Evolutionary conservation across 352 stramenopile species (phyloP), one percentile per base, ranked within the genome.

Genomic region (Phytophthora palmivora): DNA sequence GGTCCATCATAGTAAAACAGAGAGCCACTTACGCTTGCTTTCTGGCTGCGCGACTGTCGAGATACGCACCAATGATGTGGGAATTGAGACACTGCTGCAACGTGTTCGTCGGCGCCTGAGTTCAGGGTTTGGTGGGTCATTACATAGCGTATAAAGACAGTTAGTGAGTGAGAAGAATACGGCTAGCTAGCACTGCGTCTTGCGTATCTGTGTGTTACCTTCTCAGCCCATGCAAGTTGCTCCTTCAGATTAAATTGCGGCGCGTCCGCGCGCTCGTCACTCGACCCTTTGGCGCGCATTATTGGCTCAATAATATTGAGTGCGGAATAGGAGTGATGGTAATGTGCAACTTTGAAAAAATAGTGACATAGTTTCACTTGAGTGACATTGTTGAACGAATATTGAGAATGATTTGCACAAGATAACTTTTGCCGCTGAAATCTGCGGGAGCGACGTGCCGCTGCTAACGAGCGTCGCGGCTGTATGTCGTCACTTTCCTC

Each of bases 51-150:
- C 80, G 72, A 45, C 70, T 80, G 45, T 90, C 75, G n/a, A 91
- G 67, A 74, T 91, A 93, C 15, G 69, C 58, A 39, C 70, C 84
- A 56, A 91, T 93, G 52, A 88, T 73, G 55, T 93, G 84, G 33
- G 84, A 91, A 59, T 93, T 93, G 15, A 93, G 66, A 51, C 84
- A 89, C 49, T 91, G 80, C 52, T 91, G 82, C 26, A 93, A 68
- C 33, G 70, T 60, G 43, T 82, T 88, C 51, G 45, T 64, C 4
- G 70, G 61, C 0, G 72, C 72, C 72, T 79, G 26, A 21, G n/a
- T 19, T 28, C n/a, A n/a, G n/a, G 3, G 7, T 36, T 53, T 51
- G 15, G 26, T 2, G 14, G 22, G 8, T 9, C 2, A 53, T 47
- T 44, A 41, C 39, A 39, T 0, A 5, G 14, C 9, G 34, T 16